phyloP scores from a whole-genome alignment of 176 grass and related monocot genomes.

The Puya raimondii region DNA sequence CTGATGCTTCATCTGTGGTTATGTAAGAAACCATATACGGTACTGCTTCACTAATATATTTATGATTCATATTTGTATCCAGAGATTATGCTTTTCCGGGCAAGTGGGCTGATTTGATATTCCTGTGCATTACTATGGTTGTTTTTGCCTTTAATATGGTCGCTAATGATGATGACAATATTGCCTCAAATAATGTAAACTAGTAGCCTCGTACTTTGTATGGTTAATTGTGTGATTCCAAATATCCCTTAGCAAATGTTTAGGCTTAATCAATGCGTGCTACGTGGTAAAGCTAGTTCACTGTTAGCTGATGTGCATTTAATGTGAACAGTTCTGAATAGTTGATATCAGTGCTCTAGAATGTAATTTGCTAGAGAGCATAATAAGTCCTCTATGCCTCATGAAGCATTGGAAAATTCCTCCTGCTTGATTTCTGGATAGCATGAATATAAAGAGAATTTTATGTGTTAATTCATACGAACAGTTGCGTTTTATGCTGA shows the following conservation, averaged over 20 bases:
- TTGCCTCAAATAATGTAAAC: too few species aligned
- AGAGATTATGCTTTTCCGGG: too few species aligned
- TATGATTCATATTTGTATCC: too few species aligned
- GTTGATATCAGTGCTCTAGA: neutral
- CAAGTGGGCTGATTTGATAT: too few species aligned
- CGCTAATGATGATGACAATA: too few species aligned
- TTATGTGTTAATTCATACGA: too few species aligned
- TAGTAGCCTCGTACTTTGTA: too few species aligned
- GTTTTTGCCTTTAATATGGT: too few species aligned
- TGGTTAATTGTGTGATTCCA: neutral
- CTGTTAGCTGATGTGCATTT: neutral
- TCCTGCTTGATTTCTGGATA: neutral
- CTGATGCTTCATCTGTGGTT: too few species aligned
- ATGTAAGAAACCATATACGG: too few species aligned
- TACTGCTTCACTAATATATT: too few species aligned
- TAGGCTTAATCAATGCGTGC: neutral
- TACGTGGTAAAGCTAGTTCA: neutral
- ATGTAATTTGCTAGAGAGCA: neutral
- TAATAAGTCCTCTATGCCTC: neutral
- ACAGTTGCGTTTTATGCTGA: neutral
- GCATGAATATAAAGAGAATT: neutral
- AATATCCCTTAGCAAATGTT: neutral
- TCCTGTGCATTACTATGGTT: too few species aligned
- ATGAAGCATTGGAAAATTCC: neutral
- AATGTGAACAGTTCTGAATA: neutral